These are phyloP conservation scores for Colletotrichum scovillei DNA, from an alignment of 2,329 filamentous ascomycete genomes.

Conservation along the genomic window DNA sequence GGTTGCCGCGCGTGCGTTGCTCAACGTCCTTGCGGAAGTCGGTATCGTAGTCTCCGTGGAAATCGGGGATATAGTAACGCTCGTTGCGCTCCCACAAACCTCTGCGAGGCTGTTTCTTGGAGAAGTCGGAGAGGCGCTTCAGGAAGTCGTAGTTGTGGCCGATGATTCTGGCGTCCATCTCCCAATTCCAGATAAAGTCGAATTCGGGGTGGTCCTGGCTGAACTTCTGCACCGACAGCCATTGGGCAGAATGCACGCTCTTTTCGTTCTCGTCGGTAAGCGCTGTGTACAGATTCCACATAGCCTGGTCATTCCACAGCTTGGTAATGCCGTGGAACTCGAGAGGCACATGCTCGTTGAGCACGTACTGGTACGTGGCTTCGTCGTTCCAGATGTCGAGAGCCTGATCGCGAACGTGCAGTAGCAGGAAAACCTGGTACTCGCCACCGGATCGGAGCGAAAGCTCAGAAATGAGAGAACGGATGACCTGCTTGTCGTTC, in stretches of 20 bases:
- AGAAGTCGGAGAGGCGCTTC: slow-evolving; percentile 72
- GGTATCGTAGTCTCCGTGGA: slow-evolving; percentile 75
- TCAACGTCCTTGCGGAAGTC: slow-evolving; percentile 75
- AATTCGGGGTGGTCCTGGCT: slow-evolving; percentile 81
- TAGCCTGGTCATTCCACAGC: slow-evolving; percentile 80
- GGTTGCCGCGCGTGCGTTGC: slow-evolving; percentile 58
- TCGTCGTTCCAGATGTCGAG: slow-evolving; percentile 69
- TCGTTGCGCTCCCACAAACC: slow-evolving; percentile 80
- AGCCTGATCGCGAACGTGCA: slow-evolving; percentile 78
- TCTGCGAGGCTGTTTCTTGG: slow-evolving; percentile 75
- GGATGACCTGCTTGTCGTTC: slow-evolving; percentile 82
- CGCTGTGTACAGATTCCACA: slow-evolving; percentile 81
- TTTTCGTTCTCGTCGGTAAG: slow-evolving; percentile 71
- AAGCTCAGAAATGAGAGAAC: slow-evolving; percentile 83
- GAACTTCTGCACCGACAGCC: slow-evolving; percentile 81
- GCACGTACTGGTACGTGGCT: slow-evolving; percentile 67
- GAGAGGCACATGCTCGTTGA: slow-evolving; percentile 72
- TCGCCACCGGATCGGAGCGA: slow-evolving; percentile 81
- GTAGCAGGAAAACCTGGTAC: slow-evolving; percentile 82
- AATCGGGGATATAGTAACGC: slow-evolving; percentile 77
- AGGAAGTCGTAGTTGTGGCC: slow-evolving; percentile 87
- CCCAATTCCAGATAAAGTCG: slow-evolving; percentile 89
- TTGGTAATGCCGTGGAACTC: slow-evolving; percentile 79
- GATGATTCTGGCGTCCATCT: slow-evolving; percentile 83
- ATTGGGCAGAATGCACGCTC: slow-evolving; percentile 71